phyloP scores from a whole-genome alignment of 352 stramenopile genomes.

The Elongisporangium anandrum region DNA sequence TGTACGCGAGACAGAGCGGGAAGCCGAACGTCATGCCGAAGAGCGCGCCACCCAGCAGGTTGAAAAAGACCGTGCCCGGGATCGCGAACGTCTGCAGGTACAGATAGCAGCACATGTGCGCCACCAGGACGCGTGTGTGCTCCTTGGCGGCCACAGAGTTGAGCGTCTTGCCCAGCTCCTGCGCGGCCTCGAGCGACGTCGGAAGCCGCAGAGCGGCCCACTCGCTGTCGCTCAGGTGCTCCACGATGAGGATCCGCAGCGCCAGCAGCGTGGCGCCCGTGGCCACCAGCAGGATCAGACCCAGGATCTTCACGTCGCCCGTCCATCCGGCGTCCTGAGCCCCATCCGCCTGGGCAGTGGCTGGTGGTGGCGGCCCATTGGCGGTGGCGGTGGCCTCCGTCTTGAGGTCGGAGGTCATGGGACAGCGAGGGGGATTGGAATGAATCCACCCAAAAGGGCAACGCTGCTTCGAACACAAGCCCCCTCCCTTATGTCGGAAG shows the following conservation, averaged over 20 bases:
- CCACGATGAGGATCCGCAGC: constrained; percentile 55
- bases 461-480: background rate
- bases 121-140: constrained; percentile 38
- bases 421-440: background rate
- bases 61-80: constrained; percentile 78
- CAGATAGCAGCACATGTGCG: constrained; percentile 70
- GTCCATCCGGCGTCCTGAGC: constrained; percentile 25
- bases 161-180: constrained; percentile 63
- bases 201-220: constrained; percentile 51
- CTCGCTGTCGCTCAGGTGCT: constrained; percentile 43
- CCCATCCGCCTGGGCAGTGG: background rate
- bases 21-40: constrained; percentile 70
- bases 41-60: constrained; percentile 65
- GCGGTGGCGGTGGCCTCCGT: background rate
- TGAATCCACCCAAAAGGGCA: background rate
- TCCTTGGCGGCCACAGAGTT: constrained; percentile 44
- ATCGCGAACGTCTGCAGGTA: constrained; percentile 82
- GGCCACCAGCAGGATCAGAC: constrained; percentile 30
- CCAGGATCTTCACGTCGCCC: constrained; percentile 45
- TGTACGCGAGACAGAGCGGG: constrained; percentile 74
- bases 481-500: background rate
- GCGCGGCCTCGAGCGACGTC: constrained; percentile 50
- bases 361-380: background rate
- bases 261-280: constrained; percentile 28
- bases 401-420: background rate